These are phyloP conservation scores for Acanthamoeba healyi DNA, from an alignment of 208 protist species.

Conservation along the genomic window DNA sequence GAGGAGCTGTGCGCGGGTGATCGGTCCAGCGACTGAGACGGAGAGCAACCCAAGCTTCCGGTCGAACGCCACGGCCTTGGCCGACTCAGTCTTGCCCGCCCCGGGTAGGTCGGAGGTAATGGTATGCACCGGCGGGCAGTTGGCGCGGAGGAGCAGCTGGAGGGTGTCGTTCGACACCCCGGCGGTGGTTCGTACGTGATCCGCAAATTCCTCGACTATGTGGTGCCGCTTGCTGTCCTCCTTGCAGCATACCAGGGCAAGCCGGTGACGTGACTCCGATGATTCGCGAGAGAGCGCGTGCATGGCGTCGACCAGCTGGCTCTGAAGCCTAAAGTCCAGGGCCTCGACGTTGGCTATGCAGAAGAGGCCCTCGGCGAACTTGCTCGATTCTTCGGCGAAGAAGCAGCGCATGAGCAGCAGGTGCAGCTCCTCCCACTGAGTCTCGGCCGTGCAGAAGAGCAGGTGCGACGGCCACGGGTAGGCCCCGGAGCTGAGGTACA, in stretches of 20 bases:
- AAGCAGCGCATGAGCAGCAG: conserved; percentile 33
- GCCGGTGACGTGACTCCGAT: neutral
- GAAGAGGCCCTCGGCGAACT: neutral
- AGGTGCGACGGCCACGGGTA: conserved; percentile 1
- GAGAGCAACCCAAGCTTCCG: neutral
- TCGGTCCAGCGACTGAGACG: neutral
- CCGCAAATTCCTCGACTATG: neutral
- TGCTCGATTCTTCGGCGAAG: neutral
- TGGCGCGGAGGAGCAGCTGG: neutral
- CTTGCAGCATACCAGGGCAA: conserved; percentile 10
- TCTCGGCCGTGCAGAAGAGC: conserved; percentile 33
- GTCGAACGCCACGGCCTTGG: neutral
- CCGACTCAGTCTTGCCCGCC: neutral
- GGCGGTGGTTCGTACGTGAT: neutral
- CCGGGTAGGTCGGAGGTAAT: neutral
- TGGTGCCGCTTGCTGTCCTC: neutral
- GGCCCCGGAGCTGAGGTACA: neutral
- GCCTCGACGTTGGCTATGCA: conserved; percentile 16
- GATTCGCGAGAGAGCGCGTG: neutral
- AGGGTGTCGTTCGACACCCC: neutral
- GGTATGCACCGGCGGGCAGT: neutral
- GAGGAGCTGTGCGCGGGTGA: neutral
- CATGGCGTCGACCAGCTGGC: conserved; percentile 11
- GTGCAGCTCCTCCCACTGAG: conserved; percentile 24
- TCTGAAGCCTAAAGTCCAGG: conserved; percentile 11